Evolutionary conservation across 2,329 filamentous ascomycete species (phyloP).

Genomic region (Trichoderma koningii): DNA sequence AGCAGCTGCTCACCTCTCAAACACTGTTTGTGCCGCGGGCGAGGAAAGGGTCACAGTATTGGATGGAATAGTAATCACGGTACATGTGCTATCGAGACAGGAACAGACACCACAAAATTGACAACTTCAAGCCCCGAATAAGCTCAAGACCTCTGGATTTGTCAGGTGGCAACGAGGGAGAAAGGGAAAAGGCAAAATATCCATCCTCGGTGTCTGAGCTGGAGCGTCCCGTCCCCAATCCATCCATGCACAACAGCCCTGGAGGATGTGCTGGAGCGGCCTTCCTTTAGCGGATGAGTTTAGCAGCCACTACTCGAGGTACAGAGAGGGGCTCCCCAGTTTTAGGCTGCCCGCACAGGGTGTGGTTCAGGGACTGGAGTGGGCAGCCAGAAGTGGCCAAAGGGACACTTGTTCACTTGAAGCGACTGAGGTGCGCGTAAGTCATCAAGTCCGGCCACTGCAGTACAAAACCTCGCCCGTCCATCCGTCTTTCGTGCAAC

Average conservation of each 20-base stretch:
- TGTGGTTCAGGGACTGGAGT: constrained; percentile 20
- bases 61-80: constrained; percentile 6
- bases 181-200: too few relatives aligned
- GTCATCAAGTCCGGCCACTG: constrained; percentile 19
- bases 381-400: constrained; percentile 33
- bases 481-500: constrained; percentile 34
- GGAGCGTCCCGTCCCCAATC: too few relatives aligned
- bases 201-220: too few relatives aligned
- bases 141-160: constrained; percentile 1
- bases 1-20: constrained; percentile 1
- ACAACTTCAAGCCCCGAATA: background rate
- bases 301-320: constrained; percentile 4
- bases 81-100: background rate
- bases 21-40: background rate
- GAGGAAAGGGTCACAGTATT: background rate
- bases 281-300: constrained; percentile 12
- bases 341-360: constrained; percentile 16
- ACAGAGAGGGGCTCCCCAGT: constrained; percentile 19
- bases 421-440: constrained; percentile 39
- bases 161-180: constrained; percentile 14
- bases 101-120: background rate
- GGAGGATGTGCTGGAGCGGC: constrained; percentile 13
- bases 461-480: constrained; percentile 42
- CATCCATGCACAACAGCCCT: background rate
- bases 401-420: constrained; percentile 52